Evolutionary conservation across 106 monocot genomes (phyloP).

Genomic region (Dendrobium catenatum): DNA sequence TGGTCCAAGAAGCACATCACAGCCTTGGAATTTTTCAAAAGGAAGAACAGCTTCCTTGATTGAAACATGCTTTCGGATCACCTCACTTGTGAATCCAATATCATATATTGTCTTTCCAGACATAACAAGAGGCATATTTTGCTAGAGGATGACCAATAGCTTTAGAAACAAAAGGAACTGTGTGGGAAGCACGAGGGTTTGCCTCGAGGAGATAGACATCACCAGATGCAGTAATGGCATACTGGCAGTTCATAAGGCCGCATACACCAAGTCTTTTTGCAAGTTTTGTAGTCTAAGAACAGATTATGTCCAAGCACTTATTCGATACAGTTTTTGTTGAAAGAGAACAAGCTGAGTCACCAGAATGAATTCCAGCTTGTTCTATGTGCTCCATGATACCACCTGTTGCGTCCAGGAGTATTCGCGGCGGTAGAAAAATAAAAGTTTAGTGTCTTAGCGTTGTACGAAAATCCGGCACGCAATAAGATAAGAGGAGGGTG

Average conservation of each 20-base stretch:
- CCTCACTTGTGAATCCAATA: constrained; percentile 56
- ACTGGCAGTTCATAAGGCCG: constrained; percentile 98
- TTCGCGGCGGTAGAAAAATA: no score
- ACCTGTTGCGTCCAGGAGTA: no score
- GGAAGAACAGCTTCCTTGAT: constrained; percentile 95
- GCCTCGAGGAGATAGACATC: constrained; percentile 90
- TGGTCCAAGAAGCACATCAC: constrained; percentile 92
- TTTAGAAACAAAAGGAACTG: constrained; percentile 95
- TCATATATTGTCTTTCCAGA: constrained; percentile 77
- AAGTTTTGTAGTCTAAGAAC: constrained; percentile 72
- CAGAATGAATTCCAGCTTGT: constrained; percentile 97
- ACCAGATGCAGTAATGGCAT: constrained; percentile 75
- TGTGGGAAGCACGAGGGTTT: constrained; percentile 92
- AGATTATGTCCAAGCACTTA: constrained; percentile 49
- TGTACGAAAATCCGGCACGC: no score
- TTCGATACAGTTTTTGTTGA: constrained; percentile 78
- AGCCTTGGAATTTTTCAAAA: constrained; percentile 96
- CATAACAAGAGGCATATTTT: constrained; percentile 93
- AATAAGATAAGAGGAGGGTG: no score
- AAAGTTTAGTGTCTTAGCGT: no score
- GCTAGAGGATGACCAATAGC: constrained; percentile 93
- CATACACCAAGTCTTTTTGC: constrained; percentile 73
- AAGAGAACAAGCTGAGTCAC: constrained; percentile 91
- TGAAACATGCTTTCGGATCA: constrained; percentile 76
- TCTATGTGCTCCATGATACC: constrained; percentile 99